Percentiles rank a stretch among this genome's conserved stretches.
Evolutionary conservation across 768 basidiomycete species (phyloP).

Genomic region (Cystobasidium onofrii): DNA sequence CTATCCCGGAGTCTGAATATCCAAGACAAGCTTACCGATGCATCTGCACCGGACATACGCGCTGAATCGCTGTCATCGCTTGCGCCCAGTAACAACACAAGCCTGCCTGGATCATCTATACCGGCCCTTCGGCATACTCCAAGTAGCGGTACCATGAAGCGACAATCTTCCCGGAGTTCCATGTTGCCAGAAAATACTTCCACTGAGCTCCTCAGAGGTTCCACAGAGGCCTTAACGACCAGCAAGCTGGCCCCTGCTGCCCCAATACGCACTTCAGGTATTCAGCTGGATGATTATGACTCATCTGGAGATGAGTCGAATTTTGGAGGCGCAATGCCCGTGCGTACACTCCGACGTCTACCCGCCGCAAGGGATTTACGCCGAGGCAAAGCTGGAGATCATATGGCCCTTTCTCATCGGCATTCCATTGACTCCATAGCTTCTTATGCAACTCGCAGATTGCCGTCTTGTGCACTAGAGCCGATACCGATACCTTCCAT

Average conservation of each 20-base stretch:
- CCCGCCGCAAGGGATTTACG: slow-evolving; percentile 37
- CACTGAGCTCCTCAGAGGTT: not conserved
- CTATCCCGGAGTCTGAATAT: not conserved
- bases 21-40: not conserved
- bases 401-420: not conserved
- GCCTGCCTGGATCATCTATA: not conserved
- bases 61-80: not conserved
- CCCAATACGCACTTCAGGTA: not conserved
- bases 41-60: not conserved
- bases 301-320: slow-evolving; percentile 37
- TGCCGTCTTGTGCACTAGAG: slow-evolving; percentile 5
- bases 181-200: not conserved
- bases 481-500: slow-evolving; percentile 1
- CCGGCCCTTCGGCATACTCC: slow-evolving; percentile 21
- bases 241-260: not conserved
- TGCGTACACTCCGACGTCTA: slow-evolving; percentile 39
- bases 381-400: not conserved
- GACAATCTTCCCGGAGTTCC: not conserved
- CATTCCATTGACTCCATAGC: slow-evolving; percentile 20
- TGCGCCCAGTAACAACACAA: not conserved
- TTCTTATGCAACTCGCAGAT: slow-evolving; percentile 22
- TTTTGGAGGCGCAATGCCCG: slow-evolving; percentile 34
- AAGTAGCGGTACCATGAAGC: slow-evolving; percentile 22
- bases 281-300: slow-evolving; percentile 43
- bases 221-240: too few species aligned